phyloP scores from a whole-genome alignment of 208 protist genomes.

The Novymonas esmeraldas region DNA sequence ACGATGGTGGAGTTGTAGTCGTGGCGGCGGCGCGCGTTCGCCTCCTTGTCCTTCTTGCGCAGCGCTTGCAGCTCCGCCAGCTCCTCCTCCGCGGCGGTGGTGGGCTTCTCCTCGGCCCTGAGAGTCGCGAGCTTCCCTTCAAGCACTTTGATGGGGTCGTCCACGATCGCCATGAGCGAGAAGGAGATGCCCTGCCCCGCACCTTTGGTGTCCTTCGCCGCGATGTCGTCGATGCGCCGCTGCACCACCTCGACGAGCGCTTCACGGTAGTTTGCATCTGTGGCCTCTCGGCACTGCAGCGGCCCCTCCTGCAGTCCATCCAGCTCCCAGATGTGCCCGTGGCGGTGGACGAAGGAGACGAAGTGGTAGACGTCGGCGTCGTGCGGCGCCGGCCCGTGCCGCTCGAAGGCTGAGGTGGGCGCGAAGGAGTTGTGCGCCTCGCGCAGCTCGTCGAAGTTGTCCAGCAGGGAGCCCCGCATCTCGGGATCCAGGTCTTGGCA shows the following conservation, averaged over 20 bases:
- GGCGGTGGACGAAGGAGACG: constrained; percentile 93
- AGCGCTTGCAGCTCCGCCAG: constrained; percentile 58
- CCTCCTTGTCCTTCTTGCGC: constrained; percentile 64
- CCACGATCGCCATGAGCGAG: constrained; percentile 95
- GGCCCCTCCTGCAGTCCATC: constrained; percentile 96
- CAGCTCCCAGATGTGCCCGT: constrained; percentile 97
- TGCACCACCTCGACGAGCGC: constrained; percentile 84
- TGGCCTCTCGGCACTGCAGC: constrained; percentile 79
- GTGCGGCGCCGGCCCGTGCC: constrained; percentile 3
- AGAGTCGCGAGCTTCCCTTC: constrained; percentile 64
- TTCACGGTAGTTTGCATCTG: constrained; percentile 62
- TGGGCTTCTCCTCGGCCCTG: constrained; percentile 52
- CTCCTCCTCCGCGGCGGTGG: constrained; percentile 49
- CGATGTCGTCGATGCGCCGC: constrained; percentile 80
- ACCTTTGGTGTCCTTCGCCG: constrained; percentile 49
- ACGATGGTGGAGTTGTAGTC: constrained; percentile 98
- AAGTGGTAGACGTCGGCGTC: constrained; percentile 93
- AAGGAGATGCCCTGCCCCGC: constrained; percentile 93
- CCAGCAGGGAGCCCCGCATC: constrained; percentile 75
- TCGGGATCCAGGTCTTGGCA: constrained; percentile 70
- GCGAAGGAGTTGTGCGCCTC: constrained; percentile 97
- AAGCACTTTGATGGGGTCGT: constrained; percentile 79
- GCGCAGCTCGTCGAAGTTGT: constrained; percentile 85
- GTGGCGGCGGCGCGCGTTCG: constrained; percentile 96
- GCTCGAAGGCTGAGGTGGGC: constrained; percentile 65